phyloP scores from a whole-genome alignment of 1,139 yeast genomes.

The Pichia sp. region DNA sequence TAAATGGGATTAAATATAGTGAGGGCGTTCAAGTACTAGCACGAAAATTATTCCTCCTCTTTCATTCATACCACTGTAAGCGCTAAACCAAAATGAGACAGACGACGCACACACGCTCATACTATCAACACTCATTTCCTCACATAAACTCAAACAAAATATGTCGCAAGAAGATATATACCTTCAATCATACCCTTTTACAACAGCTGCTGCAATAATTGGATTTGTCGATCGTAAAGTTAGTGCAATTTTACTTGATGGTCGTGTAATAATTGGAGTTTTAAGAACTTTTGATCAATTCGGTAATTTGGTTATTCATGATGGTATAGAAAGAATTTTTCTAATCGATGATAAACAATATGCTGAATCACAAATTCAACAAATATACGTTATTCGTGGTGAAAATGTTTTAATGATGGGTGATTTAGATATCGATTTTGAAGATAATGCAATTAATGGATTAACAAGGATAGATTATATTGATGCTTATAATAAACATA shows the following conservation, averaged over 20 bases:
- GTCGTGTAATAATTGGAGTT: conserved; percentile 81
- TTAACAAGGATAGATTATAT: conserved; percentile 15
- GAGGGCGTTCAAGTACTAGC: too few species aligned
- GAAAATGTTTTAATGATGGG: conserved; percentile 96
- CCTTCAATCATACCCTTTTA: conserved; percentile 73
- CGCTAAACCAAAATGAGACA: too few species aligned
- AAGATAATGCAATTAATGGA: conserved; percentile 51
- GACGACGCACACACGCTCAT: too few species aligned
- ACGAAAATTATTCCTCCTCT: too few species aligned
- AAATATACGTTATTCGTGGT: conserved; percentile 83
- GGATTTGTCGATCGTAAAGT: conserved; percentile 90
- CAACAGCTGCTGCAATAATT: conserved; percentile 93
- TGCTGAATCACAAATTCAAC: conserved; percentile 63
- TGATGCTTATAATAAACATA: conserved; percentile 3
- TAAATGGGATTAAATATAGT: too few species aligned
- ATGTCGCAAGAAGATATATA: conserved; percentile 35
- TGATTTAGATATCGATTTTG: conserved; percentile 84
- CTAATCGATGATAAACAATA: conserved; percentile 44
- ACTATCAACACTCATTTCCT: too few species aligned
- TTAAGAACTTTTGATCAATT: conserved; percentile 94
- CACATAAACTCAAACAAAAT: not conserved
- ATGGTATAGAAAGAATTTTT: conserved; percentile 81
- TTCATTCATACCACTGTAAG: too few species aligned
- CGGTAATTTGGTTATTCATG: conserved; percentile 88
- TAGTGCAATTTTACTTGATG: conserved; percentile 83